Base-by-base conservation (phyloP, 1,284 basidiomycete species). In the Moesziomyces sp. region DNA sequence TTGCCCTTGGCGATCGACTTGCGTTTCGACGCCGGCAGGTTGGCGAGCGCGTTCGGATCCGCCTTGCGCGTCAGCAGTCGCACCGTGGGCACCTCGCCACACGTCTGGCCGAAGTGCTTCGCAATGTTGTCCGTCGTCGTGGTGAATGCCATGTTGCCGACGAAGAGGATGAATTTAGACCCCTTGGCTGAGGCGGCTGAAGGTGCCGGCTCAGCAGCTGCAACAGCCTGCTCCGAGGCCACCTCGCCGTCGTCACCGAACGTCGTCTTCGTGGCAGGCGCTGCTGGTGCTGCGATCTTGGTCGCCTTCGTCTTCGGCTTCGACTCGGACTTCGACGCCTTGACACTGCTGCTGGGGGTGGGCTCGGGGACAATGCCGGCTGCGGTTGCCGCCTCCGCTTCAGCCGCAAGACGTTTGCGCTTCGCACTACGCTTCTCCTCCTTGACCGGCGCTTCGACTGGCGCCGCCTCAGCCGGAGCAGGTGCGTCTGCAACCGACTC, bases 1-100 rank as follows among this genome's bases (percentile, higher is more conserved):
- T 84, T 84, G 23, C 81, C 82, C 45, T 82, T 83, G 18, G 78
- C 80, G 52, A 83, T 80, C 13, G 80, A 82, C 47, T 83, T 84
- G 45, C 77, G 75, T 57, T 84, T 84, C 11, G 74, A 76, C 13
- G 73, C 76, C 2, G 82, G 71, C 18, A 83, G 74, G 8, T 65
- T 52, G 16, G 61, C 49, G 7, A 72, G 56, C 0, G 75, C 70
- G 13, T 57, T 58, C 3, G 78, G 69, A 43, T 83, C 80, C 9
- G 60, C 74, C 53, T 79, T 79, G 42, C 63, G 76, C 6, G 81
- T 83, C 23, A 83, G 73, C 4, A 84, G 69, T 9, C 82, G 77
- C 23, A 84, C 82, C 2, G 63, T 46, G 14, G 82, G 82, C 19
- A 61, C 69, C 57, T 84, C 82, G n/a, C 76, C 74, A 45, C 82